These are phyloP conservation scores for Solanum hybrid DNA, from an alignment of 305 asterid genomes.

Conservation along the genomic window DNA sequence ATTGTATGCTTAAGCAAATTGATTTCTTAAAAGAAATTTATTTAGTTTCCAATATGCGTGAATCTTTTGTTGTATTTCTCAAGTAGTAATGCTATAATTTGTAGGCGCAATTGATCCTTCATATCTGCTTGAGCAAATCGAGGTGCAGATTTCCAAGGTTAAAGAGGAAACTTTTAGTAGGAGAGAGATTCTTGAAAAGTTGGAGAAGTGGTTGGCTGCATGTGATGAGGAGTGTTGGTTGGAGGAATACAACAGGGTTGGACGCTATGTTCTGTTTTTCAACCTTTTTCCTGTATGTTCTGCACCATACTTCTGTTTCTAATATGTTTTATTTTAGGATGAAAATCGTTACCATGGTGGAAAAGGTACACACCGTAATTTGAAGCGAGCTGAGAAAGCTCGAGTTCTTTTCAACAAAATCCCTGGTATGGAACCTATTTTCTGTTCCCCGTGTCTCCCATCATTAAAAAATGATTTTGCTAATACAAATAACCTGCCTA, in stretches of 20 bases:
- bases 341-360: conserved; percentile 87
- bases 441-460: not conserved
- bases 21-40: not conserved
- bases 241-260: conserved; percentile 86
- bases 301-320: not conserved
- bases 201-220: conserved; percentile 78
- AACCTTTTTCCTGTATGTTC: not conserved
- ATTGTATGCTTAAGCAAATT: not conserved
- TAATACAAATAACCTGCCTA: not conserved
- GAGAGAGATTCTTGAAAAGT: conserved; percentile 81
- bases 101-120: conserved; percentile 58
- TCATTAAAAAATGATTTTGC: not conserved
- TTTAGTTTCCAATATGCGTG: not conserved
- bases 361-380: conserved; percentile 74
- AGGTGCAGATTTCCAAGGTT: conserved; percentile 49
- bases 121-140: conserved; percentile 60
- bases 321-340: conserved; percentile 39
- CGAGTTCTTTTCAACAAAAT: conserved; percentile 79
- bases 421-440: conserved; percentile 47
- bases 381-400: conserved; percentile 94
- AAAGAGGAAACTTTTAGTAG: conserved; percentile 72
- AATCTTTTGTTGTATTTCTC: not conserved
- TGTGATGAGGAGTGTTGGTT: conserved; percentile 90
- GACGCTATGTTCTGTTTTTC: conserved; percentile 18
- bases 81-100: not conserved